Evolutionary conservation across 148 eudicot genomes (phyloP), one percentile per base, ranked within the genome.

Genomic region (Tetragonia tetragonoides): DNA sequence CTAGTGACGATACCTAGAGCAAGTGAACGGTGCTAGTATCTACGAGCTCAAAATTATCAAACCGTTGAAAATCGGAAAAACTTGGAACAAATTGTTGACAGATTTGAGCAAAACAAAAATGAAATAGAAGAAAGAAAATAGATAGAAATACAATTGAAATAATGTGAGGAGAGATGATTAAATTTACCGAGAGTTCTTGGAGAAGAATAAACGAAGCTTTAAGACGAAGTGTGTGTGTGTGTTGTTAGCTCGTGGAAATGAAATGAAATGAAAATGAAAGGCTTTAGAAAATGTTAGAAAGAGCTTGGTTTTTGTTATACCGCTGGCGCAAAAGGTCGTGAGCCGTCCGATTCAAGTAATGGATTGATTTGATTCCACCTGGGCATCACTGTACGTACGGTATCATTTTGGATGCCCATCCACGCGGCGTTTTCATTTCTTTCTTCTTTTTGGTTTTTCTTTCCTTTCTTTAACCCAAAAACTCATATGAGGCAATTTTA

Each of bases 281-380:
- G n/a, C n/a, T n/a, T n/a, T n/a, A n/a, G n/a, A n/a, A 28, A 28
- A 28, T 28, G 34, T 28, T 28, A 28, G 0, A 28, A 28, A 28
- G n/a, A n/a, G n/a, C n/a, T n/a, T 28, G 34, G 34, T 28, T 28
- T 28, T 28, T 28, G 34, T 28, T 28, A 28, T 28, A 28, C 34
- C 34, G 1, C 34, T 28, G 34, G 34, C 34, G 0, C 8, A 17
- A 16, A 16, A 16, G 21, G 47, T 6, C 20, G 18, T 59, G 28
- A 68, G 42, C 66, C 67, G 67, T 68, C 17, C 6, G 79, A 68
- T 68, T 40, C 56, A 68, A 40, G 57, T 18, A 66, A 66, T 53
- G 72, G 71, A 37, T 76, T 76, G 14, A 20, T 49, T 66, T 68
- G 53, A 42, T 68, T 67, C 71, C 72, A 76, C 66, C 42, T 14